A percentile compares a stretch with the other conserved stretches of the same genome.
Conservation (phyloP, 2,329 filamentous ascomycete species). For the Colletotrichum higginsianum region DNA sequence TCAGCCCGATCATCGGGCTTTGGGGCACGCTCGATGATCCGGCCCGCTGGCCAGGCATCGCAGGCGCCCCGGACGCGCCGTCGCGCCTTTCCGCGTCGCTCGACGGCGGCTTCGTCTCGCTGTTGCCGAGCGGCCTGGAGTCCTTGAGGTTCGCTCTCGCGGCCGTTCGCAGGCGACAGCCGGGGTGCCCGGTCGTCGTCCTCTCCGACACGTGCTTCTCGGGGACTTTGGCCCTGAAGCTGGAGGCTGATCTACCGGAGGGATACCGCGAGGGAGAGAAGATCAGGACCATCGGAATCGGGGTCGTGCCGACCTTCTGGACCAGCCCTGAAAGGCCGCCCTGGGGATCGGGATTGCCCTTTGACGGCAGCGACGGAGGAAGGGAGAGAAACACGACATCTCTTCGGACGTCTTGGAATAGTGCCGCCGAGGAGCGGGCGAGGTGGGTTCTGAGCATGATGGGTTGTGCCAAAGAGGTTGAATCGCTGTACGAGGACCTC, state of each 20-base stretch:
- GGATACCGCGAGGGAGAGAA: not conserved
- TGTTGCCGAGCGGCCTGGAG: slow-evolving; percentile 26
- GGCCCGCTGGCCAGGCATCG: slow-evolving; percentile 20
- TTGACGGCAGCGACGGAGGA: slow-evolving; percentile 11
- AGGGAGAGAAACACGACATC: not conserved
- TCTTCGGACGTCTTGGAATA: not conserved
- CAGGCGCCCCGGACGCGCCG: not conserved
- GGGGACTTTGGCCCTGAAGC: slow-evolving; percentile 2
- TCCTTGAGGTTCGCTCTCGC: slow-evolving; percentile 24
- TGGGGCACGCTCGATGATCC: slow-evolving; percentile 31
- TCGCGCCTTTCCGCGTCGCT: slow-evolving; percentile 24
- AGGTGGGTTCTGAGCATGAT: slow-evolving; percentile 20
- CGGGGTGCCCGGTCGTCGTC: not conserved
- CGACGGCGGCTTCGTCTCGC: slow-evolving; percentile 15
- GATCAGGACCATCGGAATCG: slow-evolving; percentile 13
- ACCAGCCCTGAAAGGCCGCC: slow-evolving; percentile 21
- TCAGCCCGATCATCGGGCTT: slow-evolving; percentile 31
- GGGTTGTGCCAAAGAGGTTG: slow-evolving; percentile 6
- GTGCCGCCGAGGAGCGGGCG: slow-evolving; percentile 10
- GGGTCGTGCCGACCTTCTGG: slow-evolving; percentile 30
- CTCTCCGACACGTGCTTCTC: slow-evolving; percentile 35
- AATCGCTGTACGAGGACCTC: slow-evolving; percentile 11
- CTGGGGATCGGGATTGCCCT: slow-evolving; percentile 20
- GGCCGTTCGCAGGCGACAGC: slow-evolving; percentile 1
- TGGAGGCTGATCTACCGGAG: slow-evolving; percentile 17